Base-by-base conservation (phyloP, 192 early-diverging fungal genomes). In the Podila epigama region DNA sequence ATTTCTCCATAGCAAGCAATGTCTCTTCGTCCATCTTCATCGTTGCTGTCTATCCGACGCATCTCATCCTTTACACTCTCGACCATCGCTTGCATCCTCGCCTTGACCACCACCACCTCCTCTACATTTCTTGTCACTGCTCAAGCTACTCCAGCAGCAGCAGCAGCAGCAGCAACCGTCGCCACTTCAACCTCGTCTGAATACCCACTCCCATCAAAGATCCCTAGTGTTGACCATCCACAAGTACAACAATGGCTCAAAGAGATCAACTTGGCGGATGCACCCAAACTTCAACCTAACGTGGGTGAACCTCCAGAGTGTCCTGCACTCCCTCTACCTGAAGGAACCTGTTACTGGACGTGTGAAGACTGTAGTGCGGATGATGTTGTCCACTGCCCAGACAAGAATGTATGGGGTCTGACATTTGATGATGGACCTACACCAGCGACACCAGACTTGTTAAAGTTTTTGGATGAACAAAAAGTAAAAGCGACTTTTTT, bases 361-460 rank as follows among this genome's bases (percentile, higher is more conserved):
- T 81, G 79, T 39, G 80, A 81, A 28, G 66, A 68, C 32, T 84
- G 82, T 40, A 29, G 61, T 42, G 60, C 56, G 10, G 81, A 82
- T 29, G 85, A 86, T 56, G 58, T 86, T 6, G 64, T 61, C 32
- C 4, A 50, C 9, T 86, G 85, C 36, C 83, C 83, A 1, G 54
- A 66, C 35, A 69, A 68, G 58, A 65, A 80, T 44, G 67, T 79
- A 4, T 85, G 87, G 85, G 81, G 85, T 10, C 44, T 90, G 54
- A 87, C 88, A 11, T 91, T 87, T 61, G 90, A 91, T 75, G 90
- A 91, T 81, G 90, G 90, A 5, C 89, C 89, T 16, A 85, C 82
- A 25, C 58, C 63, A 10, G 84, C 79, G 28, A 81, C 82, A 34
- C 66, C 72, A 18, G 71, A 78, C 4, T 60, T 90, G 35, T 72